Evolutionary conservation across 2,329 filamentous ascomycete species (phyloP).

Genomic region (Diaporthe sp.): DNA sequence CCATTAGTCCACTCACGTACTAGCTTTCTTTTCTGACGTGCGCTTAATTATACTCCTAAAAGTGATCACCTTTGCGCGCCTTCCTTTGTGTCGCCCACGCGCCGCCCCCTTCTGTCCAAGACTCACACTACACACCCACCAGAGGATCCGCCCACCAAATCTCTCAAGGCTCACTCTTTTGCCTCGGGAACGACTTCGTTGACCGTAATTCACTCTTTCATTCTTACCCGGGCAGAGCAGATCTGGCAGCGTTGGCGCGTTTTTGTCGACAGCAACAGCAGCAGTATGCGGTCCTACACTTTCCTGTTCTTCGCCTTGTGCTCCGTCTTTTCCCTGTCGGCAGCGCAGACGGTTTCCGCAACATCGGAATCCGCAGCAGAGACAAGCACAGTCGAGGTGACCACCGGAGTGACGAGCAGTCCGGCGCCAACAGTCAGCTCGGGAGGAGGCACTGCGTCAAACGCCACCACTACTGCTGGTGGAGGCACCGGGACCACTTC

Average conservation of each 20-base stretch:
- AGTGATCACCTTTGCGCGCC: neutral
- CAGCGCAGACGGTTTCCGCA: slow-evolving; percentile 51
- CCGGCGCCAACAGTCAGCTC: slow-evolving; percentile 35
- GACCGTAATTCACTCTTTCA: slow-evolving; percentile 5
- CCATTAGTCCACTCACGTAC: neutral
- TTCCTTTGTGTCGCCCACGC: neutral
- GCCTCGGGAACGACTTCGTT: neutral
- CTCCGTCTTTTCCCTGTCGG: slow-evolving; percentile 48
- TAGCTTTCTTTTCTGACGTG: neutral
- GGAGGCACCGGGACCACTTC: slow-evolving; percentile 44
- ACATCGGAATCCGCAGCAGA: slow-evolving; percentile 41
- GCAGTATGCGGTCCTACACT: slow-evolving; percentile 42
- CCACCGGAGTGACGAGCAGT: slow-evolving; percentile 35
- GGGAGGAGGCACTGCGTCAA: slow-evolving; percentile 36
- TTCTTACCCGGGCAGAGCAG: neutral
- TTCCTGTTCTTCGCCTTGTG: slow-evolving; percentile 49
- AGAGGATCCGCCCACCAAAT: neutral
- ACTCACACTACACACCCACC: neutral
- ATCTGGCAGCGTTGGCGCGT: neutral
- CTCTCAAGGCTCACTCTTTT: slow-evolving; percentile 23
- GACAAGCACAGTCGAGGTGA: slow-evolving; percentile 41
- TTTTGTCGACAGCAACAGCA: neutral
- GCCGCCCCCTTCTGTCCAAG: neutral
- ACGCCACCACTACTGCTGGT: slow-evolving; percentile 43
- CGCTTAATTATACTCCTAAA: slow-evolving; percentile 1